Percentiles rank a stretch among this genome's conserved stretches.
Conservation (phyloP, 2,329 filamentous ascomycete species). For the Cadophora sp. region DNA sequence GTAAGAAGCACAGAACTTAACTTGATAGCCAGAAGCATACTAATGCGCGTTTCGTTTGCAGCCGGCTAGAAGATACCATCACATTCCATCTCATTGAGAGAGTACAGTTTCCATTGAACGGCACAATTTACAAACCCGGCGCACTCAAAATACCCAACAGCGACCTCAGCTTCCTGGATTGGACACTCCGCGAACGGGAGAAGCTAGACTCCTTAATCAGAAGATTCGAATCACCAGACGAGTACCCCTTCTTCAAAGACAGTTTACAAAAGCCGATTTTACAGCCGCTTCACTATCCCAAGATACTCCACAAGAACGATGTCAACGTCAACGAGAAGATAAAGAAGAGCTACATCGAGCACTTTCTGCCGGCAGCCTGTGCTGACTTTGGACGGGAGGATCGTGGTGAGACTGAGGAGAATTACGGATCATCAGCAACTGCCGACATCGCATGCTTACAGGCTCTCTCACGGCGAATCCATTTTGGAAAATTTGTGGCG, state of each 20-base stretch:
- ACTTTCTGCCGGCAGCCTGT: conserved; percentile 85
- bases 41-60: conserved; percentile 48
- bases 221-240: conserved; percentile 94
- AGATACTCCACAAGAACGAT: conserved; percentile 84
- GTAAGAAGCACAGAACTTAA: conserved; percentile 55
- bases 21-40: not conserved
- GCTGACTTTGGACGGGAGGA: conserved; percentile 78
- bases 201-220: conserved; percentile 90
- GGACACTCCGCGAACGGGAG: conserved; percentile 90
- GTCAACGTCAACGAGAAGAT: conserved; percentile 91
- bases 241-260: conserved; percentile 95
- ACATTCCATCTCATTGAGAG: conserved; percentile 97
- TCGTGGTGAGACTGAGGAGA: conserved; percentile 85
- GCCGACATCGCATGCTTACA: conserved; percentile 91
- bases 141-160: conserved; percentile 79
- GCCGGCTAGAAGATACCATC: conserved; percentile 96
- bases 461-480: conserved; percentile 86
- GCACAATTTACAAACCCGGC: conserved; percentile 82
- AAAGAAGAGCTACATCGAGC: conserved; percentile 81
- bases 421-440: conserved; percentile 92
- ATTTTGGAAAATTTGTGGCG: conserved; percentile 98
- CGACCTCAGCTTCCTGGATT: conserved; percentile 86
- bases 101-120: conserved; percentile 94
- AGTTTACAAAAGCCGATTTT: conserved; percentile 81
- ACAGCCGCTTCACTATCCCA: conserved; percentile 86